A percentile compares a stretch with the other conserved stretches of the same genome.
phyloP scores from a whole-genome alignment of 345 rosid genomes.

The Aethionema arabicum region DNA sequence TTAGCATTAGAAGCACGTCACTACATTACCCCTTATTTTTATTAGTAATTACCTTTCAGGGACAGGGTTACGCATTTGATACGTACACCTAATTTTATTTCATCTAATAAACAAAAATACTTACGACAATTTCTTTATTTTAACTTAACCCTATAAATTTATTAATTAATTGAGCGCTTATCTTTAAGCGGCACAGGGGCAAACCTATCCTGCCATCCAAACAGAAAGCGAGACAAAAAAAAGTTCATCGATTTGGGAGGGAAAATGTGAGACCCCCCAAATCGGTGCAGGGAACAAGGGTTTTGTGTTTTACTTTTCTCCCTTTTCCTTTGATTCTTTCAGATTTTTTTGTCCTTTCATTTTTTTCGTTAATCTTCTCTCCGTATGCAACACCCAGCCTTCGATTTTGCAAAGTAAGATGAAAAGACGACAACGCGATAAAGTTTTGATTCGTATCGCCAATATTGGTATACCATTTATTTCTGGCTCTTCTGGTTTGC shows the following conservation, averaged over 20 bases:
- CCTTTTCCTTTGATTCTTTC: slow-evolving; percentile 4
- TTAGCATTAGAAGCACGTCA: too few species aligned
- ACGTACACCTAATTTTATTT: too few species aligned
- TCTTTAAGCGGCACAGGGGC: slow-evolving; percentile 22
- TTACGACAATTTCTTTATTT: too few species aligned
- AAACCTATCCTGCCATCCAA: background rate
- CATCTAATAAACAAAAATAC: too few species aligned
- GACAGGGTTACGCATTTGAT: too few species aligned
- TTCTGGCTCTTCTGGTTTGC: slow-evolving; percentile 46
- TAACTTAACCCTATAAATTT: too few species aligned
- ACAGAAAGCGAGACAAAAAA: background rate
- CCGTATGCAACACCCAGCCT: slow-evolving; percentile 32
- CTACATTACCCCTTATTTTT: too few species aligned
- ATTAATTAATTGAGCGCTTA: too few species aligned
- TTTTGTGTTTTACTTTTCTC: slow-evolving; percentile 11
- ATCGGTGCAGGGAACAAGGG: slow-evolving; percentile 18
- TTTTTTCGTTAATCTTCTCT: background rate
- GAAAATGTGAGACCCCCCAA: slow-evolving; percentile 29
- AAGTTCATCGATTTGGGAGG: slow-evolving; percentile 38
- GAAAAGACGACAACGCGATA: slow-evolving; percentile 36
- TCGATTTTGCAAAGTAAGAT: slow-evolving; percentile 27
- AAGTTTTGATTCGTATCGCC: slow-evolving; percentile 48
- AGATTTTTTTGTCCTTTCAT: background rate
- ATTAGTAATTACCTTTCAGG: too few species aligned
- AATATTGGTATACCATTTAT: slow-evolving; percentile 52